Base-by-base conservation (phyloP, 495 filamentous ascomycete species). In the Trichoderma virens region DNA sequence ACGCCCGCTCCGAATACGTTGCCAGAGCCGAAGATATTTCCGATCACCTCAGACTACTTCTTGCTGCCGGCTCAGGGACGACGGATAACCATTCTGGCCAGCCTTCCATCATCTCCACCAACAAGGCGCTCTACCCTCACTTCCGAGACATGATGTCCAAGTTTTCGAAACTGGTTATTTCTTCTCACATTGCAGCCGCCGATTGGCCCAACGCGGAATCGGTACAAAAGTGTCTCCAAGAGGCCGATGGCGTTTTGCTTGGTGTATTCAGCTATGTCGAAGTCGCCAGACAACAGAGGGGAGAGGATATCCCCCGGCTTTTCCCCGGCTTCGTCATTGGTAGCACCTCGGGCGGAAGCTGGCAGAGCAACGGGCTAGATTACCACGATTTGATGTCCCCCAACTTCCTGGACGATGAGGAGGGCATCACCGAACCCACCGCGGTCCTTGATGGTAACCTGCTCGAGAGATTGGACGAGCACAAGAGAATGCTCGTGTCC, bases 131-230 rank as follows among this genome's bases (percentile, higher is more conserved):
- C 51, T 97, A 98, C 70, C 94, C 95, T 32, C 92, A 98, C 77
- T 98, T 97, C 75, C 85, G 95, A 61, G 95, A 97, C 71, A 97
- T 97, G 89, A 98, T 98, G 94, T 98, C 94, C 5, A 90, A 94
- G 68, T 98, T 98, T 76, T 98, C 95, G 41, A 98, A 98, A 74
- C 81, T 98, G 41, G 95, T 98, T 27, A 85, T 98, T 38, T 98
- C 93, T 25, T 97, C 94, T n/a, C 94, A 98, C 73, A 96, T 98
- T 71, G 94, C 94, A 39, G 90, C 93, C 27, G 89, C 93, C 32
- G 94, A 98, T 73, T 97, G 90, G 85, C 91, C 92, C 25, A 86
- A 84, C 65, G 79, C 84, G 38, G 94, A 98, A 72, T 95, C 93
- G 2, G 88, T 91, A 65, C 83, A 92, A 59, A 98, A 98, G 71